Evolutionary conservation across 305 asterid species (phyloP).

Genomic region (Striga hermonthica): DNA sequence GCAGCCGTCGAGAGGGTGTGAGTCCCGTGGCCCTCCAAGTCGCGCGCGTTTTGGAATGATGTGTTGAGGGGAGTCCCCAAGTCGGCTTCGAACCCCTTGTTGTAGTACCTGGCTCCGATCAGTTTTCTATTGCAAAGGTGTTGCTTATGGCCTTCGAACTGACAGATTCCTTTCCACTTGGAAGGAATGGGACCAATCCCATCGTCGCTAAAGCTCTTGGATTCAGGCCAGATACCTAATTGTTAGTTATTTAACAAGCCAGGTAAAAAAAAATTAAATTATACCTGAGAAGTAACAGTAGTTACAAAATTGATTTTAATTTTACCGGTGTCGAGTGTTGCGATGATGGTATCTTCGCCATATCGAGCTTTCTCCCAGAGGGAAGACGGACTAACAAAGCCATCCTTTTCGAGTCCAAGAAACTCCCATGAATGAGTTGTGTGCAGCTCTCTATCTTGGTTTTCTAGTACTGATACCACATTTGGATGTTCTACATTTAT

Average conservation of each 20-base stretch:
- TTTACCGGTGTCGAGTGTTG: conserved; percentile 63
- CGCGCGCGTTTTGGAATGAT: neutral
- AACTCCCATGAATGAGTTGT: conserved; percentile 89
- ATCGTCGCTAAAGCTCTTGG: conserved; percentile 60
- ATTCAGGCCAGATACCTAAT: conserved; percentile 70
- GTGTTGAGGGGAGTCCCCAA: neutral
- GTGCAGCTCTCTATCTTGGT: conserved; percentile 47
- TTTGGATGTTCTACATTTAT: conserved; percentile 47
- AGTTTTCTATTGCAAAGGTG: conserved; percentile 47
- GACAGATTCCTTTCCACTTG: conserved; percentile 68
- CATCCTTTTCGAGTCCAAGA: conserved; percentile 49
- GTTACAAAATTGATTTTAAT: neutral
- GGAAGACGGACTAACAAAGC: conserved; percentile 36
- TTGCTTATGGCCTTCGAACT: conserved; percentile 25
- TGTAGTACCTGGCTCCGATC: conserved; percentile 11
- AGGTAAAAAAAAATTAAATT: neutral
- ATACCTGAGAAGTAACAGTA: too few species aligned
- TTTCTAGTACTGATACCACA: conserved; percentile 54
- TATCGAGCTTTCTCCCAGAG: conserved; percentile 17
- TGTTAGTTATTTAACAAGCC: too few species aligned
- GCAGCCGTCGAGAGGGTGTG: conserved; percentile 7
- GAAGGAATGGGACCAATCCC: conserved; percentile 66
- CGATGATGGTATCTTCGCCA: conserved; percentile 66
- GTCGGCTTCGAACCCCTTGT: neutral
- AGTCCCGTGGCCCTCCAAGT: neutral